Conservation (phyloP, 2,329 filamentous ascomycete genomes). For the Lasiodiplodia sp. region DNA sequence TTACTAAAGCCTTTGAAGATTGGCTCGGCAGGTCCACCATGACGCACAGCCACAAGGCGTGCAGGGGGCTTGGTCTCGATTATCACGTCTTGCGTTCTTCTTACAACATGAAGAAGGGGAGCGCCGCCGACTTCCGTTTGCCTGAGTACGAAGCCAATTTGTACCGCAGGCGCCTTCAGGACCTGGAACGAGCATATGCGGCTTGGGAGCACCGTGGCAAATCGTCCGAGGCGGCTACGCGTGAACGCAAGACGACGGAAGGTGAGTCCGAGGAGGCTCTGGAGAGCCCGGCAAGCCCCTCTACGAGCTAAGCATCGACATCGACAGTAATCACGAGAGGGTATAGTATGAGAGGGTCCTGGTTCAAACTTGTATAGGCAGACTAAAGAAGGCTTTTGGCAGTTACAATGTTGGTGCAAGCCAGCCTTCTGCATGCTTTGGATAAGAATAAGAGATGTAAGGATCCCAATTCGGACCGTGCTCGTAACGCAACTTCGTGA, state of each 20-base stretch:
- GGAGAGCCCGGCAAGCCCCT: not conserved
- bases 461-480: no score
- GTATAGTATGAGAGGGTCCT: not conserved
- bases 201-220: not conserved
- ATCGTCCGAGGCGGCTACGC: not conserved
- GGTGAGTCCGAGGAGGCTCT: not conserved
- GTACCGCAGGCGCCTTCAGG: not conserved
- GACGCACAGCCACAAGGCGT: not conserved
- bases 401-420: no score
- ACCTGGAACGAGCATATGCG: not conserved
- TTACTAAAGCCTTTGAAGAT: not conserved
- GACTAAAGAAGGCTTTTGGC: not conserved
- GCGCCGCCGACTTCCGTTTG: not conserved
- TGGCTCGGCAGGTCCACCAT: not conserved
- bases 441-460: no score
- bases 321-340: not conserved
- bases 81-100: not conserved
- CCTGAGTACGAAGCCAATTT: not conserved
- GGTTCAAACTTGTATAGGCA: not conserved
- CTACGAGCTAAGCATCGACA: not conserved
- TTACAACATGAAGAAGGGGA: not conserved
- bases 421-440: no score
- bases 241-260: not conserved
- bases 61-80: not conserved
- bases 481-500: no score